Evolutionary conservation across 2,329 filamentous ascomycete genomes (phyloP), one percentile per base, ranked within the genome.

Genomic region (Fusarium anthophilum): DNA sequence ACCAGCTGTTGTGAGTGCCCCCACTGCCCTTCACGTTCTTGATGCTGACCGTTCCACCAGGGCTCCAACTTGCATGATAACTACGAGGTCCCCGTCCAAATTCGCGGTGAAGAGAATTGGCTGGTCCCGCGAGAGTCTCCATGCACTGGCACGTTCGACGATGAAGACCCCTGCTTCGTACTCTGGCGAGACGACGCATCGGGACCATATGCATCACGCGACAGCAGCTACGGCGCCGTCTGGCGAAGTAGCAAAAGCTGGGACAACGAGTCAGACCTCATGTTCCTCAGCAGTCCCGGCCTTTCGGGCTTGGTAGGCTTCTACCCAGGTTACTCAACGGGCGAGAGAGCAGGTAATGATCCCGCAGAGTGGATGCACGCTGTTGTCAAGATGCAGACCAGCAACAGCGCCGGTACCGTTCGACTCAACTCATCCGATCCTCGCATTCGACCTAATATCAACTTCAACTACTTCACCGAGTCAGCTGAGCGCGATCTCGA

Each of bases 341-440:
- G 32, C 2, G 63, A 17, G 1, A 41, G 43, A 2, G 61, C 62
- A 4, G 24, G 58, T 0, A n/a, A 37, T 0, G 41, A 56, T 8
- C 48, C 60, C 4, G 6, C 28, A 8, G 18, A 30, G 26, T 66
- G 63, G 63, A 56, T 66, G 47, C 63, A 66, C 24, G 63, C 63
- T 3, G 35, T 66, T 0, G 60, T 66, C 3, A 66, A 66, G 24
- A 66, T 66, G 63, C 63, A 66, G 20, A 66, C 61, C 0, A 65
- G 39, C 24, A 65, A 66, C 24, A 65, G 60, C 24, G 60, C 60
- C 2, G 63, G 63, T 2, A 66, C 63, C 0, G 61, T 66, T 12
- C n/a, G 63, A 1, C 63, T 66, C 5, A 66, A 66, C 35, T 57
- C 48, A 2, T 56, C 60, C 0, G 60, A 66, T 8, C 63, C 63